Percentiles rank a stretch among this genome's conserved stretches.
phyloP scores from a whole-genome alignment of 148 eudicot species.

The Pharnaceum exiguum region DNA sequence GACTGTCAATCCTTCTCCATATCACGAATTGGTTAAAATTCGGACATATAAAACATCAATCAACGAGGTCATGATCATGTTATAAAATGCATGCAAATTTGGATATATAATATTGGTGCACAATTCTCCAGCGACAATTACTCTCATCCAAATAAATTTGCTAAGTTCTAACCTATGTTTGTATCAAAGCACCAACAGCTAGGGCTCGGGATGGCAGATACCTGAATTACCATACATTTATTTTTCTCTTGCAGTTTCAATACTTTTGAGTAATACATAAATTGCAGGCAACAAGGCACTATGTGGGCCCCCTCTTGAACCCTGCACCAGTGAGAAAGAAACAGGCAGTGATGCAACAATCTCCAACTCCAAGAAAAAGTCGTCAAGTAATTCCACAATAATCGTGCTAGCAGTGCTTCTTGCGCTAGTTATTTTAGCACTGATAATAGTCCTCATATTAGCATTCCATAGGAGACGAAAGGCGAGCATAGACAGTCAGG shows the following conservation, averaged over 20 bases:
- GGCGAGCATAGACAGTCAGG: slow-evolving; percentile 4
- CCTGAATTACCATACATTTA: too few relatives aligned
- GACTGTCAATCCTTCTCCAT: too few relatives aligned
- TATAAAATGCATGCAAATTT: too few relatives aligned
- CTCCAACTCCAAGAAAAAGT: slow-evolving; percentile 7
- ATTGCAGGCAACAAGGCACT: slow-evolving; percentile 61
- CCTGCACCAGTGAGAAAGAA: slow-evolving; percentile 21
- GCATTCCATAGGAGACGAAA: slow-evolving; percentile 18
- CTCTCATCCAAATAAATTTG: too few relatives aligned
- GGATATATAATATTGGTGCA: too few relatives aligned
- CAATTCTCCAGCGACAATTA: too few relatives aligned
- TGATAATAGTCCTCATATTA: slow-evolving; percentile 24
- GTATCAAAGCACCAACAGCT: too few relatives aligned
- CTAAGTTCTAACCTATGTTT: too few relatives aligned
- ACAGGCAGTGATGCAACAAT: background rate
- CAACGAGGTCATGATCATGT: too few relatives aligned
- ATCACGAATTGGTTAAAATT: too few relatives aligned
- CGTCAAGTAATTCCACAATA: slow-evolving; percentile 20
- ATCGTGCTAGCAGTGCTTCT: slow-evolving; percentile 20
- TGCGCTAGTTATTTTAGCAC: slow-evolving; percentile 21
- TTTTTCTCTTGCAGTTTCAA: background rate
- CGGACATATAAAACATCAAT: too few relatives aligned
- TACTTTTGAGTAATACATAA: background rate
- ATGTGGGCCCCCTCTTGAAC: slow-evolving; percentile 65
- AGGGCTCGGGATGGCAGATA: too few relatives aligned